Conservation (phyloP, 2,329 filamentous ascomycete genomes). For the Dothideomycetidae sp. region DNA sequence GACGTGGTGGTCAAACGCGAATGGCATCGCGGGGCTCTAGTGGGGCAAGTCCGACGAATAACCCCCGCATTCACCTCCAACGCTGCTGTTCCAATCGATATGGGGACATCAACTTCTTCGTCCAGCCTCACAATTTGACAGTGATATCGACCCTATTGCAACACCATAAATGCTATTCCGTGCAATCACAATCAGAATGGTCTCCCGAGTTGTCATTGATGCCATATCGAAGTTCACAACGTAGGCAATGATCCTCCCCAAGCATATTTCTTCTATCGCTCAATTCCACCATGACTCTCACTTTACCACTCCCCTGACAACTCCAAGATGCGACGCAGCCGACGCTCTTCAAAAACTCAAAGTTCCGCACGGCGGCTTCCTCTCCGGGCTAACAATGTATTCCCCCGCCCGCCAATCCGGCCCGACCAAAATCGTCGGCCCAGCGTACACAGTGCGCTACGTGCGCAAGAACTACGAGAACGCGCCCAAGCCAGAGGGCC, state of each 20-base stretch:
- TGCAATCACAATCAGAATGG: too few species aligned
- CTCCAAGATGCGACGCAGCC: slow-evolving; percentile 34
- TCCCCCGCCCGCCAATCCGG: slow-evolving; percentile 39
- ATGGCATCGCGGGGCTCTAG: too few species aligned
- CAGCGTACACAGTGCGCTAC: slow-evolving; percentile 42
- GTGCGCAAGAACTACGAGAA: slow-evolving; percentile 32
- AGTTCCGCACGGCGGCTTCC: slow-evolving; percentile 36
- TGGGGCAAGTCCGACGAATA: too few species aligned
- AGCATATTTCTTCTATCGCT: background rate
- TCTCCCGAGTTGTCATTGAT: slow-evolving; percentile 12
- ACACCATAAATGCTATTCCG: too few species aligned
- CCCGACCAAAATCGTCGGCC: slow-evolving; percentile 39
- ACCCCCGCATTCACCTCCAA: too few species aligned
- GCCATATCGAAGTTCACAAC: slow-evolving; percentile 16
- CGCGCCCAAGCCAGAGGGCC: slow-evolving; percentile 30
- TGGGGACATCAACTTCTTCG: too few species aligned
- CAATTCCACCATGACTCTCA: slow-evolving; percentile 2
- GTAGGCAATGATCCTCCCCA: slow-evolving; percentile 9
- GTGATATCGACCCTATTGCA: too few species aligned
- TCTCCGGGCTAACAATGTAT: slow-evolving; percentile 40
- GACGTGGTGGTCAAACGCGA: too few species aligned
- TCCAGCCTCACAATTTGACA: too few species aligned
- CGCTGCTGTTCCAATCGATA: too few species aligned
- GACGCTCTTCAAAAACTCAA: slow-evolving; percentile 39
- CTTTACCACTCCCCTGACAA: background rate